Evolutionary conservation across 2,329 filamentous ascomycete genomes (phyloP).

Genomic region (Stemphylium vesicarium): DNA sequence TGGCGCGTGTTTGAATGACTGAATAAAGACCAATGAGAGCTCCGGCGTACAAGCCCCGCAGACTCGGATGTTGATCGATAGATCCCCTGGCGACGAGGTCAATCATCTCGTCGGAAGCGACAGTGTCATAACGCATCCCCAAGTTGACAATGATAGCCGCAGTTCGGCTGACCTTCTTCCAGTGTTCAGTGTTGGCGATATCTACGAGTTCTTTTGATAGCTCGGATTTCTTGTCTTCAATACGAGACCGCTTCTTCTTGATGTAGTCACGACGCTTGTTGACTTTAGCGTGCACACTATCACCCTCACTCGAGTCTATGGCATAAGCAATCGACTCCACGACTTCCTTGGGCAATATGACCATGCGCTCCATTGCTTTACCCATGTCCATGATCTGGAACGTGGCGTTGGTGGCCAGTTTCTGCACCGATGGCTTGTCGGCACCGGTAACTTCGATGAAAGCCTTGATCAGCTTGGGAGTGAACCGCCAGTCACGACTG

Average conservation of each 20-base stretch:
- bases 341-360: constrained; percentile 75
- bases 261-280: constrained; percentile 75
- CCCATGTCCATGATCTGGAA: constrained; percentile 93
- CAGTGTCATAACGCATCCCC: constrained; percentile 86
- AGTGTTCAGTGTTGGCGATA: constrained; percentile 80
- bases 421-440: constrained; percentile 94
- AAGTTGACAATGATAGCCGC: constrained; percentile 90
- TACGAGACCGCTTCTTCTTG: constrained; percentile 72
- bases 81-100: constrained; percentile 82
- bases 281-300: constrained; percentile 68
- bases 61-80: constrained; percentile 86
- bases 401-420: constrained; percentile 78
- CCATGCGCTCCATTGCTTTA: constrained; percentile 83
- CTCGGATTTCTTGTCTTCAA: constrained; percentile 82
- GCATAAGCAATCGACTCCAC: constrained; percentile 67
- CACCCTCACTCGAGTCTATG: constrained; percentile 43
- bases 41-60: constrained; percentile 81
- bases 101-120: constrained; percentile 82
- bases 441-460: constrained; percentile 90
- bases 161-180: constrained; percentile 93
- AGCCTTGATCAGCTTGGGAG: constrained; percentile 83
- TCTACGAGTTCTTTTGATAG: constrained; percentile 83
- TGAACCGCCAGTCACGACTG: constrained; percentile 91
- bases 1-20: constrained; percentile 83
- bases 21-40: constrained; percentile 79